These are phyloP conservation scores for Lupinus albus DNA, from an alignment of 306 rosid genomes.

Conservation along the genomic window DNA sequence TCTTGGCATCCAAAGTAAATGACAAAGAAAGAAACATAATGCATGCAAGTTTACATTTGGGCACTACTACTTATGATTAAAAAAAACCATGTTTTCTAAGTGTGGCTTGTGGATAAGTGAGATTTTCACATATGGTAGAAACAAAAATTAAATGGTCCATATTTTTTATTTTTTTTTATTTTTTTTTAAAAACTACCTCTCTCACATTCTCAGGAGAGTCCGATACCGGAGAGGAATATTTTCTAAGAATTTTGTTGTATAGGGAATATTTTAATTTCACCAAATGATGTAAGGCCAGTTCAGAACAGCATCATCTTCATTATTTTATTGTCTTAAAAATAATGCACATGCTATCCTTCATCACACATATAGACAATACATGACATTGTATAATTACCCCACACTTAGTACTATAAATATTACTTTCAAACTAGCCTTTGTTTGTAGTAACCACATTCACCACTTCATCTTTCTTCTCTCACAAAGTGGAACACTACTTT, in stretches of 20 bases:
- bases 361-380: conserved; percentile 38
- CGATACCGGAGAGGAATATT: no score
- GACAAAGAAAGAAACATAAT: neutral
- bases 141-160: no score
- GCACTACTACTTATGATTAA: conserved; percentile 5
- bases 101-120: no score
- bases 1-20: conserved; percentile 5
- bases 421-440: conserved; percentile 23
- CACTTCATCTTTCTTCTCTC: conserved; percentile 30
- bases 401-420: conserved; percentile 50
- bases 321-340: conserved; percentile 43
- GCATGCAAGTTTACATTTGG: conserved; percentile 9
- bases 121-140: no score
- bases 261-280: conserved; percentile 31
- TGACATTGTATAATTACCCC: conserved; percentile 48
- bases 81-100: neutral
- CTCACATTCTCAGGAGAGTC: no score
- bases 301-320: conserved; percentile 47
- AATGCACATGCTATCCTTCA: conserved; percentile 66
- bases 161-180: no score
- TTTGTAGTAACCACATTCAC: conserved; percentile 9
- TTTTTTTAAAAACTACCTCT: no score
- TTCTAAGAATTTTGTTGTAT: no score
- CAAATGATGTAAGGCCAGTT: conserved; percentile 59
- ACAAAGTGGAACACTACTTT: neutral